phyloP scores from a whole-genome alignment of 2,329 filamentous ascomycete genomes.

The Rhynchosporium secalis region DNA sequence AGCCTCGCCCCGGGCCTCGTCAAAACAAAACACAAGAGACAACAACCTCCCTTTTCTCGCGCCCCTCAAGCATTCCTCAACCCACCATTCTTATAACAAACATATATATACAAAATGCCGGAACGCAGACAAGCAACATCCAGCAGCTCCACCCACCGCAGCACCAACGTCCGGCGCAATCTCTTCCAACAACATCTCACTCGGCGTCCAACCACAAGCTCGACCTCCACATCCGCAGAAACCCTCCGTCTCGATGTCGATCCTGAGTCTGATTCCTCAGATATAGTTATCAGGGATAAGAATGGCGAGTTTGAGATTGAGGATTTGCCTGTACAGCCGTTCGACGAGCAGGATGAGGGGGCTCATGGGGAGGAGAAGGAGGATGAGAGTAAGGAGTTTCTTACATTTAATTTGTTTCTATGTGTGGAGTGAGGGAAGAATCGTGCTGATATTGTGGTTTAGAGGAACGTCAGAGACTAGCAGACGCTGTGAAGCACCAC shows the following conservation, averaged over 20 bases:
- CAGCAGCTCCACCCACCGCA: constrained; percentile 26
- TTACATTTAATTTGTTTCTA: background rate
- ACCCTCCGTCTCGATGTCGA: constrained; percentile 52
- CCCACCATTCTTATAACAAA: background rate
- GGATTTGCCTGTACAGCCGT: constrained; percentile 53
- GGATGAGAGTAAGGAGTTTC: constrained; percentile 49
- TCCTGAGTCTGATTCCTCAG: constrained; percentile 45
- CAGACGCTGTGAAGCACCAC: constrained; percentile 62
- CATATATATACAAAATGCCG: constrained; percentile 30
- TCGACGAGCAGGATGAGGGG: constrained; percentile 53
- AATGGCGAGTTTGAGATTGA: constrained; percentile 63
- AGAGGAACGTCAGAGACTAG: constrained; percentile 61
- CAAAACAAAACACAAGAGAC: background rate
- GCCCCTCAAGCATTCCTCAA: constrained; percentile 15
- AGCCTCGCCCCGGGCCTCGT: constrained; percentile 12
- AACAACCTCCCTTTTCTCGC: constrained; percentile 18
- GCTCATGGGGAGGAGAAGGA: constrained; percentile 58
- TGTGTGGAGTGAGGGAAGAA: constrained; percentile 15
- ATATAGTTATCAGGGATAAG: constrained; percentile 63
- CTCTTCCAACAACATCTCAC: constrained; percentile 61
- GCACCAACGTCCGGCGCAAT: constrained; percentile 49
- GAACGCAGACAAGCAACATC: constrained; percentile 32
- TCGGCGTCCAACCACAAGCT: constrained; percentile 53
- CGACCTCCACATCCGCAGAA: constrained; percentile 46
- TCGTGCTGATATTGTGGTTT: constrained; percentile 27